Evolutionary conservation across 139 green algal species (phyloP), one percentile per base, ranked within the genome.

Genomic region (Picochlorum sp.): DNA sequence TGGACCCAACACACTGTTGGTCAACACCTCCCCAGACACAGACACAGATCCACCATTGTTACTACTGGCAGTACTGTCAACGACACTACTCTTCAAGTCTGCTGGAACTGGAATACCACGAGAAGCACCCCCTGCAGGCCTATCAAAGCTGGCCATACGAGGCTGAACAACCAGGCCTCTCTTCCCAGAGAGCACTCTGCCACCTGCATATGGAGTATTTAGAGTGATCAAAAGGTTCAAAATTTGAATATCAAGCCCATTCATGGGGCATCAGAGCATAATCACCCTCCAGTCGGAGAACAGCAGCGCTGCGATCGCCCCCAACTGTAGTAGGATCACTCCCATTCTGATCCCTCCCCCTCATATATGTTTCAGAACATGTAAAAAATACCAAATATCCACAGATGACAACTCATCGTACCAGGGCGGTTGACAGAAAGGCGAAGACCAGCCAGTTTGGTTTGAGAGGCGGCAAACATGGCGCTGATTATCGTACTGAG

Each of bases 61-160:
- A 2, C 6, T 54, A 54, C n/a, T 20, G 18, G 6, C 11, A 54
- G n/a, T 21, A 20, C n/a, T 26, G 5, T 7, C 52, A 23, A 41
- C 23, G 1, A 45, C 32, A 4, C 26, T 18, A 54, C 37, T 41
- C 24, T n/a, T 52, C 2, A 21, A 57, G 1, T 57, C 54, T 18
- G 26, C 6, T 18, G 63, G 63, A 15, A 64, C 26, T 32, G 60
- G 51, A 18, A 56, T 20, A 26, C 18, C 47, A 55, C 65, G 65
- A 44, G 65, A 21, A n/a, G 45, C 64, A 23, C 64, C 64, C 30
- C 64, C 64, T 15, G 51, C 23, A 49, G 66, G 66, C 16, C 56
- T 56, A n/a, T 23, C 23, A 38, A 52, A 54, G 13, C 18, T 21
- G n/a, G 47, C 47, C 47, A 54, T 54, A 13, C n/a, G 47, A 21